Base-by-base conservation (phyloP, 2,329 filamentous ascomycete species). In the Beauveria australis region DNA sequence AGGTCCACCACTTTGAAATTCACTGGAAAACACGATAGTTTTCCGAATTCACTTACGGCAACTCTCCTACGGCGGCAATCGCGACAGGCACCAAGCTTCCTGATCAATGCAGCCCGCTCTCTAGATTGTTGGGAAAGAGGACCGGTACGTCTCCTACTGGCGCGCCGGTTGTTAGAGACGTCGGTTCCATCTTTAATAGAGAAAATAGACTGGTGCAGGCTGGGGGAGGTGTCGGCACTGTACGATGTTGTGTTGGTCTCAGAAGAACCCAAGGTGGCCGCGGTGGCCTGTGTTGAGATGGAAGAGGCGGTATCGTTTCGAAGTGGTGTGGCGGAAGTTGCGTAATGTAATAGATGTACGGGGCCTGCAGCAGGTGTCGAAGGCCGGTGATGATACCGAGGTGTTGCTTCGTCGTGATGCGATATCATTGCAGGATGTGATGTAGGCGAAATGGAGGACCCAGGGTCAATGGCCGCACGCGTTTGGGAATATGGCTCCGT, bases 71-170 rank as follows among this genome's bases (percentile, higher is more conserved):
- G 76, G 48, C 81, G 77, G 65, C 82, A 85, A 66, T 84, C 81
- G 40, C 70, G 67, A 67, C 82, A 85, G 53, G 82, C 82, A 61
- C 82, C 82, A 58, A 85, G 73, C 69, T 84, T 85, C 66, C 82
- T 74, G 63, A 85, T 85, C 61, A 85, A 69, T 51, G 82, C 82
- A 52, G 82, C 82, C 69, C 81, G 81, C 66, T 84, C 81, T 69
- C 82, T 78, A 66, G 84, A 83, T 63, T 81, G 76, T 59, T 81
- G 78, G 37, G 81, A 83, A 64, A 85, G 74, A 63, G 82, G 82
- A 47, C 82, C 82, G 63, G 82, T 85, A 60, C 82, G 79, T 70
- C 82, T 78, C 67, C 82, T 79, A 68, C 79, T 84, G 64, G 81
- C 75, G 66, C 81, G 79, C 66, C 80, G 79, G 68, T 74, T 77